phyloP scores from a whole-genome alignment of 192 early-diverging fungal genomes.

The Mortierella claussenii region DNA sequence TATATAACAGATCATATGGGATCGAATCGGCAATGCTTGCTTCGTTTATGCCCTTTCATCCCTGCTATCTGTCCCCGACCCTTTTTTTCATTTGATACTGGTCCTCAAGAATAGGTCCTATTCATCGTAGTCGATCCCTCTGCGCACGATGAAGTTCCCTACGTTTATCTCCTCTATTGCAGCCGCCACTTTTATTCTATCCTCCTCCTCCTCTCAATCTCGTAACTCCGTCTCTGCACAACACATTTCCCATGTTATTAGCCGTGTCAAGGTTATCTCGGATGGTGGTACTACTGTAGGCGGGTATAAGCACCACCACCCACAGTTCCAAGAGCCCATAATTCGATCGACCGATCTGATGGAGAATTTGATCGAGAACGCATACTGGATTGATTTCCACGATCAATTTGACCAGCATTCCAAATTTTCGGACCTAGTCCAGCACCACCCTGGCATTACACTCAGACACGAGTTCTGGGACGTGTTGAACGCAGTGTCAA shows the following conservation, averaged over 20 bases:
- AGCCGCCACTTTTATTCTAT: conserved; percentile 8
- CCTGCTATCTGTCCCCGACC: too few species aligned
- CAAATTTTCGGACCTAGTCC: conserved; percentile 23
- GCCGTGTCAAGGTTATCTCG: conserved; percentile 21
- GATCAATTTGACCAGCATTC: conserved; percentile 32
- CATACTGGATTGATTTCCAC: conserved; percentile 52
- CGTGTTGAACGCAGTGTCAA: conserved; percentile 26
- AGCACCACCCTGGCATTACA: conserved; percentile 33
- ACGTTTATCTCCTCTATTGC: conserved; percentile 23
- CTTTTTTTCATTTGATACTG: too few species aligned
- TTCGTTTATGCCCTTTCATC: too few species aligned
- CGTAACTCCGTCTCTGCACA: neutral
- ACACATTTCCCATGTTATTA: conserved; percentile 7
- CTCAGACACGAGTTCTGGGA: conserved; percentile 47
- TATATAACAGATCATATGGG: too few species aligned
- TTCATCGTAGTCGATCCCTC: too few species aligned
- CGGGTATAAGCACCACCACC: conserved; percentile 26
- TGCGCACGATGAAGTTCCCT: conserved; percentile 13
- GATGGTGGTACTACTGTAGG: conserved; percentile 37
- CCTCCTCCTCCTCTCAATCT: neutral
- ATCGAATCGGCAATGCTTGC: too few species aligned
- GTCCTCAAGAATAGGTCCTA: too few species aligned
- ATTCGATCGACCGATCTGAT: conserved; percentile 12
- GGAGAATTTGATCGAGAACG: conserved; percentile 35
- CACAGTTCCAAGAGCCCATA: conserved; percentile 37